Percentiles rank a stretch among this genome's conserved stretches.
phyloP scores from a whole-genome alignment of 768 basidiomycete species.

The Tephrocybe sp. region DNA sequence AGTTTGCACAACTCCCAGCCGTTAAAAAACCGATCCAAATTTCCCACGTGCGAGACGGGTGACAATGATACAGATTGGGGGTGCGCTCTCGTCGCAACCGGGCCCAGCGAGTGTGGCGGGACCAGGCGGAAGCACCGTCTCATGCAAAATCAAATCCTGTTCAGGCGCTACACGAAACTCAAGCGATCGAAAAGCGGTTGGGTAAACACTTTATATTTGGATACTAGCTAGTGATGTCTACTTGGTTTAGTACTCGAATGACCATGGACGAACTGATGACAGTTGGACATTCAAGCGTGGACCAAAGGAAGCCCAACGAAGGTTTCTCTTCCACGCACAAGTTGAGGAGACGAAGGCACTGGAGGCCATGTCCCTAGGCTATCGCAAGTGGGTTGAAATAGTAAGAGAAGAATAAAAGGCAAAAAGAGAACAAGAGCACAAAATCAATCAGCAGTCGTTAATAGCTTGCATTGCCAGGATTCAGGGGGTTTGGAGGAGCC shows the following conservation, averaged over 20 bases:
- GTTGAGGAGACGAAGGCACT: constrained; percentile 79
- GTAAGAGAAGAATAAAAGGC: too few relatives aligned
- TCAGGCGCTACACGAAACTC: neutral
- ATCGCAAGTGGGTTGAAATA: constrained; percentile 51
- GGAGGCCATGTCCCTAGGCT: constrained; percentile 76
- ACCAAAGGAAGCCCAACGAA: constrained; percentile 44
- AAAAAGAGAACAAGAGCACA: constrained; percentile 14
- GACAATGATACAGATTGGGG: neutral
- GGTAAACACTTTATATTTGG: constrained; percentile 1
- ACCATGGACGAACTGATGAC: constrained; percentile 41
- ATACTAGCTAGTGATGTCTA: constrained; percentile 31
- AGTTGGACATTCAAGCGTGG: constrained; percentile 76
- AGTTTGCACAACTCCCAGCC: constrained; percentile 21
- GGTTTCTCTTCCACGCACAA: constrained; percentile 67
- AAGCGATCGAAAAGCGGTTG: neutral
- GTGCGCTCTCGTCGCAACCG: constrained; percentile 1
- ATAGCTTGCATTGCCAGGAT: constrained; percentile 3
- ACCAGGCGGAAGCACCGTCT: neutral
- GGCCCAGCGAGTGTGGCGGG: neutral
- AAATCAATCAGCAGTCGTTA: neutral
- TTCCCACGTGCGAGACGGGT: constrained; percentile 29
- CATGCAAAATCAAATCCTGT: too few relatives aligned
- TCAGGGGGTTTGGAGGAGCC: neutral
- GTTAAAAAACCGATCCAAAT: constrained; percentile 23
- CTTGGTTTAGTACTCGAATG: constrained; percentile 80